Base-by-base conservation (phyloP, 805 yeast species). In the Hanseniaspora lindneri region DNA sequence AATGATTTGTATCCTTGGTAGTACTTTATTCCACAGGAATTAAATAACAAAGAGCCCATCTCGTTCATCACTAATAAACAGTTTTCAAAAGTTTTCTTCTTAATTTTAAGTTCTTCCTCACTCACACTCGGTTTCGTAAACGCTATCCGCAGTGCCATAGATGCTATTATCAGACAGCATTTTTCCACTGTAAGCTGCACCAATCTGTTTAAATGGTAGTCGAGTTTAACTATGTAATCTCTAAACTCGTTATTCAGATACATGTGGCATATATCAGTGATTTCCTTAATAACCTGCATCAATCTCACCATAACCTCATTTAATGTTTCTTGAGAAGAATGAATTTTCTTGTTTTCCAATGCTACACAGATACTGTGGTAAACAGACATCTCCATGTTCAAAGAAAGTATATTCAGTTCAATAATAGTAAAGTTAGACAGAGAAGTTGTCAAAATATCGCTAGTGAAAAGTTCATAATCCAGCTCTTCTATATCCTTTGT, bases 21-120 rank as follows among this genome's bases (percentile, higher is more conserved):
- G 25, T 50, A 50, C 17, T 50, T 50, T 19, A 46, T 47, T 3
- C 52, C 52, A 24, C 49, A 41, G 3, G 43, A 39, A 36, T 50
- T 50, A 20, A 50, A 50, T 17, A 50, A 27, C 10, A 50, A 21
- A 27, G 52, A 50, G 13, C 50, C 52, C 50, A 50, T 44, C 36
- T 50, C 52, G 41, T 50, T 50, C 25, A 44, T 39, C 6, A 44
- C 35, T 13, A 39, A 9, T 28, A 46, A 10, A 24, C 44, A 44
- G 23, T 34, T 33, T n/a, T 25, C 28, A 17, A 49, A 42, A 6
- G 30, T 35, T 29, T 41, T 16, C 9, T 46, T 34, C 30, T 33
- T 32, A 1, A 25, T 23, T 21, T 28, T 34, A 10, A 19, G 6
- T n/a, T 39, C 40, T 3, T 33, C 47, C 30, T 33, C 25, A 17